Evolutionary conservation across 768 basidiomycete genomes (phyloP), one percentile per base, ranked within the genome.

Genomic region (Neoboletus subvelutipes): DNA sequence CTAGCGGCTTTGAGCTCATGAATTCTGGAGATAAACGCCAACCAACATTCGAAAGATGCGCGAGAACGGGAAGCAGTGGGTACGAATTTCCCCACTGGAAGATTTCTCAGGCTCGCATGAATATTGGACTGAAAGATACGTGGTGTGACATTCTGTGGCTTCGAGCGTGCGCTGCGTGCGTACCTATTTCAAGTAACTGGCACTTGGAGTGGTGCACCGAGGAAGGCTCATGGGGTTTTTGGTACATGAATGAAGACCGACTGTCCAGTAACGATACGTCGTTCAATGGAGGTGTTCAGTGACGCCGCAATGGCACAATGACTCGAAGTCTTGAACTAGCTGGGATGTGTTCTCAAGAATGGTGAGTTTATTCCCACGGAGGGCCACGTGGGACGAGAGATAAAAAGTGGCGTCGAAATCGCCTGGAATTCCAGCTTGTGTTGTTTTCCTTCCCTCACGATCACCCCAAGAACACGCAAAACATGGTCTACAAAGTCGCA

Each of bases 401-500:
- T 74, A 72, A 74, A 69, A 73, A 62, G 64, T 66, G 64, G 69
- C 61, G 45, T 49, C 45, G 52, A 52, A 55, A 55, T 59, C 58
- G 42, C 45, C 61, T 57, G 60, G 52, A 60, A 57, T 59, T 57
- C 52, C 54, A 54, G 45, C 53, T 50, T 49, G 51, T 56, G 55
- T 53, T 60, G 57, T 63, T 61, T 64, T 61, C 70, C 57, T 66
- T 58, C 65, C 66, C 64, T 65, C 65, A 64, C 53, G 62, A 51
- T 58, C 61, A 45, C 60, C 49, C 54, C 56, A 45, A 57, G 26
- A 60, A 52, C 55, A 56, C 54, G 18, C 29, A 56, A 47, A 73
- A 58, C 39, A 92, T 92, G 90, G 83, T 85, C 65, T 94, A 81
- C 90, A 94, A 96, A 76, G 93, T 96, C 67, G 86, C 93, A 76